Percentiles rank a stretch among this genome's conserved stretches.
These are phyloP conservation scores for Cucurbita ficifolia DNA, from an alignment of 306 rosid genomes.

Conservation along the genomic window DNA sequence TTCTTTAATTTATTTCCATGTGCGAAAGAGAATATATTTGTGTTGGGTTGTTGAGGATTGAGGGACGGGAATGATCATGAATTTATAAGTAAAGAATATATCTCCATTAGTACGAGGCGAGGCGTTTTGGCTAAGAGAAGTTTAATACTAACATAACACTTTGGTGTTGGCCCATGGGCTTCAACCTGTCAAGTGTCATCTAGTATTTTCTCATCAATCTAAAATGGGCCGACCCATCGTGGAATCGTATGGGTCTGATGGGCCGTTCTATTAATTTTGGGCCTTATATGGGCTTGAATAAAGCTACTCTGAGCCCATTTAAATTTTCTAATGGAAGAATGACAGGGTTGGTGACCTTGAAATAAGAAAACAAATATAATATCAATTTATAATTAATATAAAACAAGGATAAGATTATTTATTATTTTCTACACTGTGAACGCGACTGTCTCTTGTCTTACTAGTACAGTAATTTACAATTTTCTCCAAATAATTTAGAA, in stretches of 20 bases:
- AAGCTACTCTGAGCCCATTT: neutral
- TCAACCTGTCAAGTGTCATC: neutral
- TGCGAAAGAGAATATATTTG: too few species aligned
- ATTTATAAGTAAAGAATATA: too few species aligned
- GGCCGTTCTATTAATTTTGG: neutral
- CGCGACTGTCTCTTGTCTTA: neutral
- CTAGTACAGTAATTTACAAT: neutral
- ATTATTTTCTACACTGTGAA: neutral
- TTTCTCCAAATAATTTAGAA: neutral
- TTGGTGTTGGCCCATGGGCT: slow-evolving; percentile 2
- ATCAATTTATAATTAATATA: neutral
- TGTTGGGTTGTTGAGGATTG: too few species aligned
- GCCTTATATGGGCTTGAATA: neutral
- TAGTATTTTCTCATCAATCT: neutral
- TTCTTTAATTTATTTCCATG: too few species aligned
- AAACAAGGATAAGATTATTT: neutral
- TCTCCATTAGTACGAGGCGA: too few species aligned
- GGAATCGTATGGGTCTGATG: neutral
- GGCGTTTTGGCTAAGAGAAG: too few species aligned
- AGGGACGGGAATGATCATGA: too few species aligned
- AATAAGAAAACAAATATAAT: neutral
- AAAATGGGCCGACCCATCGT: neutral
- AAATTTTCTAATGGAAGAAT: neutral
- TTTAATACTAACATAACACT: too few species aligned
- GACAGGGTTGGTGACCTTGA: neutral